A percentile compares a stretch with the other conserved stretches of the same genome.
Evolutionary conservation across 257 asterid species (phyloP).

Genomic region (Cruciata laevipes): DNA sequence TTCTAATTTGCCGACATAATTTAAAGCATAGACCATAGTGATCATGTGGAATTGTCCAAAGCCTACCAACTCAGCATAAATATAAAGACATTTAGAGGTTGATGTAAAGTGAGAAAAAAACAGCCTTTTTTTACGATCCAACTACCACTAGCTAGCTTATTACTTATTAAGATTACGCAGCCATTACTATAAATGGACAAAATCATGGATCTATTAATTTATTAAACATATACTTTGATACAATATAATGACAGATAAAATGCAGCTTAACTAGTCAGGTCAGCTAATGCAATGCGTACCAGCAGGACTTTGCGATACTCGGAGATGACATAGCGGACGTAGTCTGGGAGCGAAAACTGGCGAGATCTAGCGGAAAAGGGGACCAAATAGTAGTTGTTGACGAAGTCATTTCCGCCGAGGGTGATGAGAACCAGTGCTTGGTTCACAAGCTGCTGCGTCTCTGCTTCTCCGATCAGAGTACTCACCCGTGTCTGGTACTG

Average conservation of each 20-base stretch:
- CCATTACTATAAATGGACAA: no score
- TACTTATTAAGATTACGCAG: no score
- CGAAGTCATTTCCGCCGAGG: conserved; percentile 86
- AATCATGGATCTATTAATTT: neutral
- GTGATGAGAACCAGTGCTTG: conserved; percentile 74
- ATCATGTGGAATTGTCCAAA: conserved; percentile 9
- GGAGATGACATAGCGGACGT: conserved; percentile 49
- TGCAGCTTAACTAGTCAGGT: no score
- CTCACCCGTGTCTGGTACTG: conserved; percentile 61
- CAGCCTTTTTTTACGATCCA: neutral
- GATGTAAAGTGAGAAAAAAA: neutral
- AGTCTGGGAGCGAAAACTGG: conserved; percentile 60
- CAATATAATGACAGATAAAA: no score
- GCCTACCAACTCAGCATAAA: conserved; percentile 2
- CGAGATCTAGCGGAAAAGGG: conserved; percentile 79
- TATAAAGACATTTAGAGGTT: neutral
- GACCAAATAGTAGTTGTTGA: conserved; percentile 77
- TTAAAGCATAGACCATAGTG: neutral
- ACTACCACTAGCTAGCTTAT: neutral
- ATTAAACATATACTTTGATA: neutral
- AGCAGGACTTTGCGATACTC: conserved; percentile 59
- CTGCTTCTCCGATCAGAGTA: conserved; percentile 39
- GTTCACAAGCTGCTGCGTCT: conserved; percentile 46
- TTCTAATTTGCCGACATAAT: conserved; percentile 2
- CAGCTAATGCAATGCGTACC: conserved; percentile 26